Evolutionary conservation across 2,329 filamentous ascomycete species (phyloP).

Genomic region (Orbilia oligospora): DNA sequence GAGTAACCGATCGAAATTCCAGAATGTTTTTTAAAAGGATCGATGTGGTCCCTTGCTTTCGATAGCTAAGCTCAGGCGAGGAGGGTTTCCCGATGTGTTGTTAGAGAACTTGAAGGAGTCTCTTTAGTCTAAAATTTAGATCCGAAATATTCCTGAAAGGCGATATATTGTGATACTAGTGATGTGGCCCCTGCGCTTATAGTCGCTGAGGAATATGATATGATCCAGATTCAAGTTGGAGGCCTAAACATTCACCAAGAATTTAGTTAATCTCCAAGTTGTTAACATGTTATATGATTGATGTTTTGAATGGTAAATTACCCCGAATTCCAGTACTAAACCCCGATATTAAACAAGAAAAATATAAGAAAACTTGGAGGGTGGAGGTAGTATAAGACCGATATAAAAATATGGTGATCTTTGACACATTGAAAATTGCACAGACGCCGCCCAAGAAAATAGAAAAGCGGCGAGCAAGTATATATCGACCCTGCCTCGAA

Average conservation of each 20-base stretch:
- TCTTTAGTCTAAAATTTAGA: conserved; percentile 13
- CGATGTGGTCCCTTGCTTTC: conserved; percentile 45
- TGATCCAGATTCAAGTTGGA: conserved; percentile 4
- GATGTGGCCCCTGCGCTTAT: conserved; percentile 14
- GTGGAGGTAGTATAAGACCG: neutral
- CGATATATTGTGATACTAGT: conserved; percentile 19
- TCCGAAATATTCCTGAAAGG: conserved; percentile 11
- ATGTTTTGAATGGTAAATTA: neutral
- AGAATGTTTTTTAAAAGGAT: conserved; percentile 36
- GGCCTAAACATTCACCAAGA: conserved; percentile 15
- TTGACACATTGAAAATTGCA: neutral
- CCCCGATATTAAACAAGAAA: conserved; percentile 17
- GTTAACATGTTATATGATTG: neutral
- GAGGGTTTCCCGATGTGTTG: conserved; percentile 35
- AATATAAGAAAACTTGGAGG: neutral
- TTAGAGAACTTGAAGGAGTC: neutral
- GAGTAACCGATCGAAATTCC: conserved; percentile 18
- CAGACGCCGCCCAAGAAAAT: neutral
- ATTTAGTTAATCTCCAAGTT: conserved; percentile 21
- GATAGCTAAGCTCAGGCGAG: conserved; percentile 32
- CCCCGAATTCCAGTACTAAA: conserved; percentile 19
- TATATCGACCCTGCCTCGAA: conserved; percentile 21
- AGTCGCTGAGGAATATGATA: neutral
- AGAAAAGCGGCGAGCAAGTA: conserved; percentile 18
- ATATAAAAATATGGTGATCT: conserved; percentile 21